Conservation (phyloP, 768 basidiomycete species). For the Suillus variegatus region DNA sequence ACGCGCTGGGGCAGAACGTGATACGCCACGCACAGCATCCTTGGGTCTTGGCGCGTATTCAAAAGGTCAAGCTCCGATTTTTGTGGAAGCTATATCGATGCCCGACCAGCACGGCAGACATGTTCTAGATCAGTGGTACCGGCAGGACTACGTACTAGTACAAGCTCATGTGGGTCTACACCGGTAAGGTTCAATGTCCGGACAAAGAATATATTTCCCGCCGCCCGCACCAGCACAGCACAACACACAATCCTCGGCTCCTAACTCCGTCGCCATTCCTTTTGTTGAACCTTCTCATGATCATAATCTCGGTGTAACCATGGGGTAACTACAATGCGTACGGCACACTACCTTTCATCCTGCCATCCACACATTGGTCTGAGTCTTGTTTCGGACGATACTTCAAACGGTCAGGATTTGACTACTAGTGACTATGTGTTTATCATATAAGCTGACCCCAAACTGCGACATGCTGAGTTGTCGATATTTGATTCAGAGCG, state of each 20-base stretch:
- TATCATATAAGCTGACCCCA: no score
- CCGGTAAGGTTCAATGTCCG: not conserved
- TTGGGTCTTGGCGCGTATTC: not conserved
- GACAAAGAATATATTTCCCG: not conserved
- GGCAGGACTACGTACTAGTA: not conserved
- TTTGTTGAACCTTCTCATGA: not conserved
- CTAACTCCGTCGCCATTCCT: not conserved
- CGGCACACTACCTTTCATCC: not conserved
- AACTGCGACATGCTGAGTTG: no score
- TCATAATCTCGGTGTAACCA: slow-evolving; percentile 2
- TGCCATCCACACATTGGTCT: not conserved
- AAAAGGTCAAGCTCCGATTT: not conserved
- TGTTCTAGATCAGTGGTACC: not conserved
- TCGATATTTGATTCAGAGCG: not conserved
- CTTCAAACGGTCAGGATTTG: not conserved
- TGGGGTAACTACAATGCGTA: not conserved
- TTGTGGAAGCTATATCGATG: not conserved
- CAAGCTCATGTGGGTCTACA: not conserved
- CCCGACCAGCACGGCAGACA: not conserved
- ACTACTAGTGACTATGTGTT: not conserved
- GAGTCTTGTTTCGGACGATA: not conserved
- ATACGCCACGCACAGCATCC: not conserved
- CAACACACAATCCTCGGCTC: not conserved
- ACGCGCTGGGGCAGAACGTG: not conserved
- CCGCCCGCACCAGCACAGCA: not conserved